These are phyloP conservation scores for Gossypium davidsonii DNA, from an alignment of 441 rosid species.

Conservation along the genomic window DNA sequence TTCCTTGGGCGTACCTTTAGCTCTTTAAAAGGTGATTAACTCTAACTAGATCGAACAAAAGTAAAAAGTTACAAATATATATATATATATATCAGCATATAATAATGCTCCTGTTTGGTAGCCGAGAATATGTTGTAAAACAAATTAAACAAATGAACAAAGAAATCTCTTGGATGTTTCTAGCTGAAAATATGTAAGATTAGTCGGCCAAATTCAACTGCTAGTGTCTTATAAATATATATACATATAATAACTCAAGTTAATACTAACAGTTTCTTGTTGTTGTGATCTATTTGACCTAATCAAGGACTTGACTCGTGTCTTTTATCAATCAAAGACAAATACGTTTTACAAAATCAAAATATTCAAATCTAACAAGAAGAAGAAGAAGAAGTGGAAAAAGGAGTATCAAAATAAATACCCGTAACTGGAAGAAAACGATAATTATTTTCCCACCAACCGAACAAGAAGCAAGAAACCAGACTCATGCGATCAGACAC, in stretches of 20 bases:
- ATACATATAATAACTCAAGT: background rate
- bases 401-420: background rate
- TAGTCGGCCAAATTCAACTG: slow-evolving; percentile 12
- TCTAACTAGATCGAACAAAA: slow-evolving; percentile 7
- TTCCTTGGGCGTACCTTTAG: slow-evolving; percentile 4
- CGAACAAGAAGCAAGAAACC: slow-evolving; percentile 19
- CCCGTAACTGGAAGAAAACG: background rate
- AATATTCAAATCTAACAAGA: background rate
- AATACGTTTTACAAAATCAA: background rate
- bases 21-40: slow-evolving; percentile 9
- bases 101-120: background rate
- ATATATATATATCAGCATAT: background rate
- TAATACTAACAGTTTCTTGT: background rate
- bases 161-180: background rate
- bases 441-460: slow-evolving; percentile 21
- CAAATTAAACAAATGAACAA: background rate
- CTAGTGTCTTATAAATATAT: background rate
- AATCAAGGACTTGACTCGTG: background rate
- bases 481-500: background rate
- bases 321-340: background rate
- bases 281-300: background rate
- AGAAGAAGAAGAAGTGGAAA: background rate
- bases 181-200: background rate
- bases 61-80: background rate
- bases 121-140: slow-evolving; percentile 1